These are phyloP conservation scores for Lyophyllum semitale DNA, from an alignment of 768 basidiomycete genomes.

Conservation along the genomic window DNA sequence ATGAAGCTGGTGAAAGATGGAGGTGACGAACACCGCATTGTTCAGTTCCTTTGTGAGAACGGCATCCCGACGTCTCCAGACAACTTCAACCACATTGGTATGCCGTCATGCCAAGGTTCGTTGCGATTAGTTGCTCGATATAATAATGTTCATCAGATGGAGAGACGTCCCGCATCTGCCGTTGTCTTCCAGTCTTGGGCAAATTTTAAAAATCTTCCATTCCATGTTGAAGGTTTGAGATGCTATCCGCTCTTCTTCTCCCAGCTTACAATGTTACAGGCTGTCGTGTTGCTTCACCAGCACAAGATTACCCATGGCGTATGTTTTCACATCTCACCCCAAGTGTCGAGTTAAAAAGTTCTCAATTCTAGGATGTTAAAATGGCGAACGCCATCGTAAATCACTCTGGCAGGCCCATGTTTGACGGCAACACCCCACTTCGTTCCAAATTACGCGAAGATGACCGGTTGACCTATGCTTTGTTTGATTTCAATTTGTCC, in stretches of 20 bases:
- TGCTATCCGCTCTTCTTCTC: not conserved
- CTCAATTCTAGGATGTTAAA: conserved; percentile 12
- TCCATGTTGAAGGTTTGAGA: conserved; percentile 20
- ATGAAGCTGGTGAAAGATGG: conserved; percentile 4
- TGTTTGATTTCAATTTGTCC: conserved; percentile 25
- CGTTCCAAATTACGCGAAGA: conserved; percentile 5
- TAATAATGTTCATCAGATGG: conserved; percentile 14
- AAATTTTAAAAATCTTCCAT: conserved; percentile 17
- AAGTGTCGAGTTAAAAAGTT: not conserved
- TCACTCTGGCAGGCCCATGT: conserved; percentile 3
- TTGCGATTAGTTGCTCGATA: too few species aligned
- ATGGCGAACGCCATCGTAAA: conserved; percentile 21
- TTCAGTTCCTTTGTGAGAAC: not conserved
- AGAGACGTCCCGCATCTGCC: not conserved
- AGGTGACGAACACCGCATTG: not conserved
- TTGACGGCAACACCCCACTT: not conserved
- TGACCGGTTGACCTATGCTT: conserved; percentile 16
- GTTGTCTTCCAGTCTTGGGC: not conserved
- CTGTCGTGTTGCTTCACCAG: conserved; percentile 18
- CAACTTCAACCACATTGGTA: conserved; percentile 19
- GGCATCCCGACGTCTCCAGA: not conserved
- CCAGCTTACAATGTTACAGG: too few species aligned
- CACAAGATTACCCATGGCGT: conserved; percentile 23
- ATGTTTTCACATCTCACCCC: not conserved
- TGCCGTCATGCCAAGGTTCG: conserved; percentile 30